Conservation (phyloP, 805 yeast species). For the Lipomyces kockii region DNA sequence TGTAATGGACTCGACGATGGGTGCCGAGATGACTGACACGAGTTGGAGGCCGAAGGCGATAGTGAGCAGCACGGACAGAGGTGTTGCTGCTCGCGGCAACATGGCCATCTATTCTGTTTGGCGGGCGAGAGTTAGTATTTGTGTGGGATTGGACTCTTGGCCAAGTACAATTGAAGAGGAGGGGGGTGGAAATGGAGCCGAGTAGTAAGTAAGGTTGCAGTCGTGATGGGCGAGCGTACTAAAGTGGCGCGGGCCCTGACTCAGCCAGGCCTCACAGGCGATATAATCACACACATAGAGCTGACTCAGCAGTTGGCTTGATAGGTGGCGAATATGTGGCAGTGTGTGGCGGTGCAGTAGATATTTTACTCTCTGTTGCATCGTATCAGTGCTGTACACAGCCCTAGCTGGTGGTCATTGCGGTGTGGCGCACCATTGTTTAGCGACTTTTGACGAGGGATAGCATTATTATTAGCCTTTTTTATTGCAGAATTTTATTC, state of each 20-base stretch:
- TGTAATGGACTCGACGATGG: constrained; percentile 55
- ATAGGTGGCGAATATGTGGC: background rate
- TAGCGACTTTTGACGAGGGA: background rate
- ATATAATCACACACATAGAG: no score
- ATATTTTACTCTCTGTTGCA: no score
- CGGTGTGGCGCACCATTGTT: background rate
- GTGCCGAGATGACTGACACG: constrained; percentile 64
- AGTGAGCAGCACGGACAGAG: constrained; percentile 45
- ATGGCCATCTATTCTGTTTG: constrained; percentile 4
- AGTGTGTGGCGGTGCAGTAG: no score
- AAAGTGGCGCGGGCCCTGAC: no score
- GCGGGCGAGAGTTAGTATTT: background rate
- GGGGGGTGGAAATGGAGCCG: background rate
- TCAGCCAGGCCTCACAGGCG: no score
- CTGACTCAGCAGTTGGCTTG: background rate
- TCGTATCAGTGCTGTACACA: no score
- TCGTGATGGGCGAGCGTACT: no score
- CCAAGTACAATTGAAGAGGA: background rate
- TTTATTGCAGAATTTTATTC: background rate
- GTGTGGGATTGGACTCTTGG: background rate
- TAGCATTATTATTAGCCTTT: no score
- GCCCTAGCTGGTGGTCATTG: background rate
- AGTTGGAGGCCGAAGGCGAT: constrained; percentile 63
- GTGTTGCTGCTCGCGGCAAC: constrained; percentile 38
- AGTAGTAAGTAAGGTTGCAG: no score